phyloP scores from a whole-genome alignment of 2,329 filamentous ascomycete genomes.

The Xylaria arbuscula region DNA sequence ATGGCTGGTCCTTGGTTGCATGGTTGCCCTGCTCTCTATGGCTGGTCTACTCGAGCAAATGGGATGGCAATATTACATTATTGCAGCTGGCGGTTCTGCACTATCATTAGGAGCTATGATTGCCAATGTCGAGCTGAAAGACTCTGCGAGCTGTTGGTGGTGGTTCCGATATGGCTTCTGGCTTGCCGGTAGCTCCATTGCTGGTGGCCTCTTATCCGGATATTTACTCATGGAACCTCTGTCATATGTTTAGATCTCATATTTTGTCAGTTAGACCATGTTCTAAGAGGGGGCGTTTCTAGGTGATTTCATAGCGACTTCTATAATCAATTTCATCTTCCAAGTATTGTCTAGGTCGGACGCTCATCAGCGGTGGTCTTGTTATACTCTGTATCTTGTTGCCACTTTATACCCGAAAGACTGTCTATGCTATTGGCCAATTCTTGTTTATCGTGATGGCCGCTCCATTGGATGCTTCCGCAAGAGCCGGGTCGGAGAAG shows the following conservation, averaged over 20 bases:
- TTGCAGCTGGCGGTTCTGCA: constrained; percentile 44
- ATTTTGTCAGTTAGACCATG: not conserved
- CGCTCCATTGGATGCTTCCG: constrained; percentile 41
- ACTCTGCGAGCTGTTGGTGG: constrained; percentile 49
- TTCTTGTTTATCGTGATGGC: constrained; percentile 44
- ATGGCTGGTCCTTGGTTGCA: constrained; percentile 41
- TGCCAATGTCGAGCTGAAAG: constrained; percentile 45
- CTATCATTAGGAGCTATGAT: constrained; percentile 47
- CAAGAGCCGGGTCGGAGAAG: constrained; percentile 41
- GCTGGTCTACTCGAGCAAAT: constrained; percentile 40
- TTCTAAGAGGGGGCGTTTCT: constrained; percentile 22
- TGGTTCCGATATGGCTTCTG: constrained; percentile 51
- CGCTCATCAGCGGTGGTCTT: not conserved
- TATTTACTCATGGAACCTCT: constrained; percentile 31
- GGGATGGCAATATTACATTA: constrained; percentile 41
- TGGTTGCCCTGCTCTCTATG: constrained; percentile 41
- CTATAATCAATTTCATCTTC: constrained; percentile 17
- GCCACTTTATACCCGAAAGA: not conserved
- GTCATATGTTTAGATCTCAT: constrained; percentile 19
- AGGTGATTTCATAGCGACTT: not conserved
- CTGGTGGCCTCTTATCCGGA: constrained; percentile 42
- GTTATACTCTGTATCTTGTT: not conserved
- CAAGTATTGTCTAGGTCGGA: not conserved
- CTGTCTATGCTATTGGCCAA: constrained; percentile 38
- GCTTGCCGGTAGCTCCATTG: constrained; percentile 47